Conservation (phyloP, 2,329 filamentous ascomycete species). For the Claviceps fusiformis region DNA sequence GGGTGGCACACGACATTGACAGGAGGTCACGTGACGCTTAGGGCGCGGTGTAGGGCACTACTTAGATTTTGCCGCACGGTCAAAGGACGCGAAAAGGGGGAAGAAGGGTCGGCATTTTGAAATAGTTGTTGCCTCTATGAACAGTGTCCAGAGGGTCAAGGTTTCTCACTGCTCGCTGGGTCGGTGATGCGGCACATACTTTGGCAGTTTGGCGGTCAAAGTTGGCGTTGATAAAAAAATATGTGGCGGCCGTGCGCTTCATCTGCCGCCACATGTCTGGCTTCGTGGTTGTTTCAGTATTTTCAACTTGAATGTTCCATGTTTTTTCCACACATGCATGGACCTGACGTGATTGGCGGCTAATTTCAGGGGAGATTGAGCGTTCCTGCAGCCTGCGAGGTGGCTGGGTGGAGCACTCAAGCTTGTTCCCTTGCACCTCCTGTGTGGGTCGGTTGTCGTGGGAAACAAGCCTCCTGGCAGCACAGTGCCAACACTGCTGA, state of each 20-base stretch:
- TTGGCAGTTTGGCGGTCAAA: no score
- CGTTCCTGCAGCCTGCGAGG: conserved; percentile 3
- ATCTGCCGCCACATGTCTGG: background rate
- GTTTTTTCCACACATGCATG: background rate
- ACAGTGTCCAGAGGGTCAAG: background rate
- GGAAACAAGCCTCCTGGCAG: conserved; percentile 5
- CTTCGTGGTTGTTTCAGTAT: background rate
- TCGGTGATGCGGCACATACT: no score
- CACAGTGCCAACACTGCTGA: no score
- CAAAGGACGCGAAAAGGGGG: background rate
- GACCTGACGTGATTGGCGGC: conserved; percentile 9
- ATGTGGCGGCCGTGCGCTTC: background rate
- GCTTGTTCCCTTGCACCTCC: background rate
- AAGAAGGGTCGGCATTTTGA: no score
- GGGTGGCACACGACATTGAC: conserved; percentile 15
- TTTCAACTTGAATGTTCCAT: no score
- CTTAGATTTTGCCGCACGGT: no score
- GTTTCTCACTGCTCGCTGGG: background rate
- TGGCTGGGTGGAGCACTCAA: background rate
- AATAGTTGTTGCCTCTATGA: background rate
- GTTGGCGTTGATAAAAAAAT: no score
- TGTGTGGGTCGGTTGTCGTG: conserved; percentile 11
- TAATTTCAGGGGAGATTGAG: conserved; percentile 16
- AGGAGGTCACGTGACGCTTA: conserved; percentile 18
- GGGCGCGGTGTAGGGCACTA: background rate